Conservation (phyloP, 805 yeast genomes). For the Sungouiella blattae region DNA sequence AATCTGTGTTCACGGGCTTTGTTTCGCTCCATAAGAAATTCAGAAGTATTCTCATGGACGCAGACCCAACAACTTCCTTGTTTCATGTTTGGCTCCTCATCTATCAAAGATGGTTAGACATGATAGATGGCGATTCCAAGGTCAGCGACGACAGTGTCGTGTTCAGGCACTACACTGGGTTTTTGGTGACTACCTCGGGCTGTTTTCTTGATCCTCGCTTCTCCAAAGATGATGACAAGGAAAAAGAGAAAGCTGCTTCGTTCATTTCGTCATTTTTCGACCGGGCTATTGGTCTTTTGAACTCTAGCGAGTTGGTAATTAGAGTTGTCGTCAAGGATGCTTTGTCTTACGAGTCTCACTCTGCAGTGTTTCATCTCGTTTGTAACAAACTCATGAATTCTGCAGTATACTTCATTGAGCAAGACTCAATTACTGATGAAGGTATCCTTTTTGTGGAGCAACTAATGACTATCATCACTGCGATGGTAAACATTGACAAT, state of each 20-base stretch:
- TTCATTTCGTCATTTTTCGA: slow-evolving; percentile 47
- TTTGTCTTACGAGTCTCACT: slow-evolving; percentile 61
- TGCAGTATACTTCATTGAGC: slow-evolving; percentile 32
- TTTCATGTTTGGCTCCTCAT: slow-evolving; percentile 43
- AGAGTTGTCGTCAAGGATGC: slow-evolving; percentile 75
- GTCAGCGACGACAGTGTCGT: slow-evolving; percentile 41
- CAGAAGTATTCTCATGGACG: slow-evolving; percentile 33
- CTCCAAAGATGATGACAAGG: slow-evolving; percentile 16
- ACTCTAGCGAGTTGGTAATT: slow-evolving; percentile 47
- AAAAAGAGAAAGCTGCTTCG: slow-evolving; percentile 27
- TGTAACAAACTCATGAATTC: slow-evolving; percentile 41
- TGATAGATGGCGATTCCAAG: slow-evolving; percentile 21
- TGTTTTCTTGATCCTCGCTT: slow-evolving; percentile 43
- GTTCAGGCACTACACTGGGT: slow-evolving; percentile 68
- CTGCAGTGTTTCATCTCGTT: slow-evolving; percentile 49
- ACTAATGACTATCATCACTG: slow-evolving; percentile 42
- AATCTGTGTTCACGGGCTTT: slow-evolving; percentile 59
- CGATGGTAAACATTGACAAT: slow-evolving; percentile 30
- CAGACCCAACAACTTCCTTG: slow-evolving; percentile 36
- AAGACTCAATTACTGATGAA: slow-evolving; percentile 23
- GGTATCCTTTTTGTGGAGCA: slow-evolving; percentile 46
- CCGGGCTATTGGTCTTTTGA: slow-evolving; percentile 47
- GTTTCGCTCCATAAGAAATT: slow-evolving; percentile 71
- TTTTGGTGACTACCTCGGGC: slow-evolving; percentile 68
- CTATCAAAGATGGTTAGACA: slow-evolving; percentile 47